phyloP scores from a whole-genome alignment of 805 yeast species.

The Scheffersomyces coipomensis region DNA sequence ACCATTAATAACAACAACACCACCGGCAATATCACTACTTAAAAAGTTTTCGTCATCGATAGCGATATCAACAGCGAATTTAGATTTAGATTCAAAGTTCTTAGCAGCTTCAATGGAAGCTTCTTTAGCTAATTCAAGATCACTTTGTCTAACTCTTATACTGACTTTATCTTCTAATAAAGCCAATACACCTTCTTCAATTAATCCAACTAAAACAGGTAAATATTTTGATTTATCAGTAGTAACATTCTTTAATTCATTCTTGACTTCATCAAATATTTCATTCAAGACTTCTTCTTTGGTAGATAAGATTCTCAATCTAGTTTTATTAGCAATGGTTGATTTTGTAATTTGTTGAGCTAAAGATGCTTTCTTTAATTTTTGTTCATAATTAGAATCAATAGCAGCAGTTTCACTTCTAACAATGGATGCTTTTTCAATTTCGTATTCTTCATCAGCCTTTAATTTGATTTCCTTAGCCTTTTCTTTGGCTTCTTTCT shows the following conservation, averaged over 20 bases:
- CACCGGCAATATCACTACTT: constrained; percentile 74
- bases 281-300: constrained; percentile 74
- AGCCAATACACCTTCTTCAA: constrained; percentile 71
- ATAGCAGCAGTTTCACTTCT: constrained; percentile 89
- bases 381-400: constrained; percentile 75
- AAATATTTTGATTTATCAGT: constrained; percentile 59
- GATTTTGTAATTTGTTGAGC: constrained; percentile 96
- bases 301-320: constrained; percentile 84
- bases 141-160: constrained; percentile 67
- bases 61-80: constrained; percentile 51
- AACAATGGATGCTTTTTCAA: constrained; percentile 93
- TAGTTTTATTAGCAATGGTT: constrained; percentile 91
- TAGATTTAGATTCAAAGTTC: constrained; percentile 62
- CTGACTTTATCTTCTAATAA: constrained; percentile 69
- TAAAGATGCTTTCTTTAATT: constrained; percentile 85
- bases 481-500: constrained; percentile 98
- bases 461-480: constrained; percentile 93
- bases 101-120: constrained; percentile 62
- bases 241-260: constrained; percentile 57
- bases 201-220: constrained; percentile 69
- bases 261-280: constrained; percentile 69
- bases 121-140: constrained; percentile 57
- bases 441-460: constrained; percentile 98
- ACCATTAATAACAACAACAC: constrained; percentile 69
- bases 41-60: constrained; percentile 59